Evolutionary conservation across 208 protist genomes (phyloP), one percentile per base, ranked within the genome.

Genomic region (Leishmania amazonensis): DNA sequence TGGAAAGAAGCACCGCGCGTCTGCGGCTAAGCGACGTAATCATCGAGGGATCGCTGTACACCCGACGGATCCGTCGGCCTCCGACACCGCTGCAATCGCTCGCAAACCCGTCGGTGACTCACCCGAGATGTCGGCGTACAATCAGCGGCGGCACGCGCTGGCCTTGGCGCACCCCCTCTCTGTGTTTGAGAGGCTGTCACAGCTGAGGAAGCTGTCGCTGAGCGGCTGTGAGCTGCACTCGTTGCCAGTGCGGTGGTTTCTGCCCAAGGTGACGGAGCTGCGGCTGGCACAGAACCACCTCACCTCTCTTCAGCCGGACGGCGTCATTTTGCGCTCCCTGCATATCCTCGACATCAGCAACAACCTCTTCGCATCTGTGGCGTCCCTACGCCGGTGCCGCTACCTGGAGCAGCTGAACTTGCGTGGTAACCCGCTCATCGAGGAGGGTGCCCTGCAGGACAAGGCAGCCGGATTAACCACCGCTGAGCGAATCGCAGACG

Each of bases 321-420:
- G 95, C 47, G 90, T 95, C 57, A 92, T 97, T 45, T 81, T 94
- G 51, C 91, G 92, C 72, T 97, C 95, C 0, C 68, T 97, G 71
- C 90, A 96, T 68, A 94, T 96, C 54, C 85, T 97, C 17, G 95
- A 97, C 78, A 89, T 97, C 45, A 94, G 90, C 82, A 82, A 92
- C 86, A 97, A 96, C 65, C 53, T 83, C 19, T 80, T 97, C 45
- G 53, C 76, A 1, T 78, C 87, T 19, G 75, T 94, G 15, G 73
- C 79, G 21, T 93, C 93, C 38, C 81, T 97, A 83, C 93, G 95
- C 13, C 93, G 95, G 49, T 97, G 91, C 83, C 86, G 80, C 40
- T 97, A 89, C 76, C 79, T 97, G 75, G 77, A 85, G 54, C 88
- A 95, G 79, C 72, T 97, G 54, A 89, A 87, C 72, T 65, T 97